These are phyloP conservation scores for Lichtheimia hyalospora DNA, from an alignment of 371 early-diverging fungal species.

Conservation along the genomic window DNA sequence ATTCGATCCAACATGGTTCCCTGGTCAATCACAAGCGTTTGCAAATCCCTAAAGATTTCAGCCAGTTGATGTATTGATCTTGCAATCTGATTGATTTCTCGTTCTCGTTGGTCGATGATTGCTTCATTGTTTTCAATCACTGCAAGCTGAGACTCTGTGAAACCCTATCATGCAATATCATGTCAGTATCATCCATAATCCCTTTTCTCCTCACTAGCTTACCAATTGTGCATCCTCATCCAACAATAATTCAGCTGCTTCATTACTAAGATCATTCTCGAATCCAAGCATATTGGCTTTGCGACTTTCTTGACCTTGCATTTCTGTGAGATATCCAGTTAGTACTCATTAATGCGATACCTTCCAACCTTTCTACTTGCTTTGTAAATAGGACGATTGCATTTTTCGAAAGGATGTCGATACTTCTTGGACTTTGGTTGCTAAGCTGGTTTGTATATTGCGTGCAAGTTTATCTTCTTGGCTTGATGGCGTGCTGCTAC, in stretches of 20 bases:
- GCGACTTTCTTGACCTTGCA: slow-evolving; percentile 48
- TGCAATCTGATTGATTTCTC: slow-evolving; percentile 90
- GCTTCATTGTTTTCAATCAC: slow-evolving; percentile 72
- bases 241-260: slow-evolving; percentile 44
- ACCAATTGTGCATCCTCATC: slow-evolving; percentile 52
- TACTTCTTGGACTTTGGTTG: slow-evolving; percentile 86
- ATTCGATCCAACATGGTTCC: slow-evolving; percentile 96
- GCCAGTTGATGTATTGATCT: slow-evolving; percentile 91
- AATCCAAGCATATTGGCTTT: slow-evolving; percentile 49
- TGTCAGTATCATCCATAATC: neutral
- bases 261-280: slow-evolving; percentile 37
- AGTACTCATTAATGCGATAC: too few species aligned
- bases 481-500: slow-evolving; percentile 30
- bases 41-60: slow-evolving; percentile 89
- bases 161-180: slow-evolving; percentile 49
- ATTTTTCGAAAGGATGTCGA: slow-evolving; percentile 80
- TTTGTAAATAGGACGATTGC: slow-evolving; percentile 87
- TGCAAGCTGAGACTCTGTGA: slow-evolving; percentile 84
- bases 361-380: slow-evolving; percentile 47
- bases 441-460: slow-evolving; percentile 89
- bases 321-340: slow-evolving; percentile 17
- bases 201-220: neutral
- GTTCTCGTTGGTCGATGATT: slow-evolving; percentile 80
- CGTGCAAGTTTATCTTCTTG: slow-evolving; percentile 74
- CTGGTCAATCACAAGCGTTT: slow-evolving; percentile 95